Evolutionary conservation across 2,329 filamentous ascomycete genomes (phyloP).

Genomic region (Orbilia quercus): DNA sequence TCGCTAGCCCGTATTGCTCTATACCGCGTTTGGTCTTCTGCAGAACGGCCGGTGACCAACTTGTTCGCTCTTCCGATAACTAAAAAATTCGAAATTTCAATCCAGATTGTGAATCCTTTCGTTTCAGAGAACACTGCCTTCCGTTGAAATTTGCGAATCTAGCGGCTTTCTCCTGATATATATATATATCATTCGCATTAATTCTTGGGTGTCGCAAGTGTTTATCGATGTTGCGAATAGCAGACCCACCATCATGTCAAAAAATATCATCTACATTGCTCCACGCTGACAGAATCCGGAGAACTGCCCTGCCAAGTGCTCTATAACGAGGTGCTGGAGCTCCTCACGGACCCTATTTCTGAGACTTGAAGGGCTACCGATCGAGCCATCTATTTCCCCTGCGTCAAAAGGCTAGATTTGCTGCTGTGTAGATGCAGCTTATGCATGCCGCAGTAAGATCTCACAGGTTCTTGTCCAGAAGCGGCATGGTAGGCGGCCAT

Average conservation of each 20-base stretch:
- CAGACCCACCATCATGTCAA: neutral
- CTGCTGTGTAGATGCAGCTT: slow-evolving; percentile 45
- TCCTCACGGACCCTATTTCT: neutral
- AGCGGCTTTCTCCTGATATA: neutral
- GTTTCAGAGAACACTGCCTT: slow-evolving; percentile 18
- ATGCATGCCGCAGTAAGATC: slow-evolving; percentile 44
- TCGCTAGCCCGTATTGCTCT: too few species aligned
- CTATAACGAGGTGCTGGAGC: neutral
- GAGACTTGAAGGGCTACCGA: neutral
- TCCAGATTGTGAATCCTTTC: neutral
- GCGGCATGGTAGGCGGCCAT: slow-evolving; percentile 21
- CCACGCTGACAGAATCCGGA: neutral
- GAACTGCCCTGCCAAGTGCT: too few species aligned
- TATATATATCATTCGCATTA: neutral
- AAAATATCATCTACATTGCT: neutral
- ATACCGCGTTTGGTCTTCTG: too few species aligned
- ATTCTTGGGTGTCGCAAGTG: neutral
- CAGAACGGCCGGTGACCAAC: too few species aligned
- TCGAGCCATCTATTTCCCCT: neutral
- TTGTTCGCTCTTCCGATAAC: too few species aligned
- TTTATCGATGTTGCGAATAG: neutral
- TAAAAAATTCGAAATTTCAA: too few species aligned
- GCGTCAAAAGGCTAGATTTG: slow-evolving; percentile 15
- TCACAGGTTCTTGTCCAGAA: slow-evolving; percentile 10
- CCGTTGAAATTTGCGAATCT: neutral